Conservation (phyloP, 1,139 yeast genomes). For the Magnusiomyces suaveolens region DNA sequence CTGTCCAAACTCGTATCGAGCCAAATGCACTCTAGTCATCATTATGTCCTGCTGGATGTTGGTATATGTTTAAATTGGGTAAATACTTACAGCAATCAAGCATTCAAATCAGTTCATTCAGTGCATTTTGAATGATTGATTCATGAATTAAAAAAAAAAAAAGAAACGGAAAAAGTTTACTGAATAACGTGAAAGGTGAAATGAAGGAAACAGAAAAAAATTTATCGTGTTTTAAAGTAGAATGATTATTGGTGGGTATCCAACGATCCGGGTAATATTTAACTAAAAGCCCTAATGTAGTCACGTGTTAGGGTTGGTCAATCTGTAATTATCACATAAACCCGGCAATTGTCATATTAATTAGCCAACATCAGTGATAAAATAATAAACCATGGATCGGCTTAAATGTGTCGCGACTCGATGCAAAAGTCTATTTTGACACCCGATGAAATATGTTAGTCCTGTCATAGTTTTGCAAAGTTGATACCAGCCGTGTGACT, state of each 20-base stretch:
- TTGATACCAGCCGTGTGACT: too few species aligned
- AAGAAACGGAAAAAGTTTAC: neutral
- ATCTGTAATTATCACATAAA: neutral
- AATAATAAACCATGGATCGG: too few species aligned
- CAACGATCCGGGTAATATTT: neutral
- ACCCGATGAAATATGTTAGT: too few species aligned
- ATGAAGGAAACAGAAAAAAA: neutral
- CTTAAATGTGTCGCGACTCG: too few species aligned
- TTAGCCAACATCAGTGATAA: too few species aligned
- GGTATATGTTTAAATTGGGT: too few species aligned
- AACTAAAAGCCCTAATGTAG: slow-evolving; percentile 10
- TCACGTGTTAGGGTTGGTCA: neutral
- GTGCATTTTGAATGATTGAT: neutral
- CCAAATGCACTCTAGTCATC: slow-evolving; percentile 95
- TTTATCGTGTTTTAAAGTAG: neutral
- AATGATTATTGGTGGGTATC: neutral
- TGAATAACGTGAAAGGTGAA: neutral
- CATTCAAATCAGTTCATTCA: neutral
- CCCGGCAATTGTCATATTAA: too few species aligned
- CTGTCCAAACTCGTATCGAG: slow-evolving; percentile 55
- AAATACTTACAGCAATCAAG: neutral
- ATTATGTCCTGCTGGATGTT: slow-evolving; percentile 31
- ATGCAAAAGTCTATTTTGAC: too few species aligned
- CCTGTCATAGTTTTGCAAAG: too few species aligned
- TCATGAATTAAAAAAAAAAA: neutral